Base-by-base conservation (phyloP, 2,329 filamentous ascomycete genomes). In the Apiospora sp. region DNA sequence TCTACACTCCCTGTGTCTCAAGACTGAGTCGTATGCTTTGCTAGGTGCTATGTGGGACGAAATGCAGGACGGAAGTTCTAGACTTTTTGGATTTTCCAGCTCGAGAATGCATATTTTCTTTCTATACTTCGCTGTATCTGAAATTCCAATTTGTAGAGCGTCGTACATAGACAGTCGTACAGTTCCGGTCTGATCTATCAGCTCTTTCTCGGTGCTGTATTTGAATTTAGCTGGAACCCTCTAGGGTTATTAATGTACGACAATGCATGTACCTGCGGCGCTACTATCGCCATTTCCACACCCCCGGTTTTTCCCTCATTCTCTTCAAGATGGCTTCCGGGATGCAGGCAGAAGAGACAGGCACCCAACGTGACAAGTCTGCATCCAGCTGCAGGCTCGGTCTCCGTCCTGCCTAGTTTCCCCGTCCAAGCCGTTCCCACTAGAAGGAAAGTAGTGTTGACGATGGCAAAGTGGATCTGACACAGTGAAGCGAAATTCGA, bases 401-500 rank as follows among this genome's bases (percentile, higher is more conserved):
- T 6, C 58, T 64, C 58, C 58, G 58, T 64, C 19, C 13, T 41
- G 7, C 58, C 58, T 64, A 64, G 58, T 64, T 64, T n/a, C 58
- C 34, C 58, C 58, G 58, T 64, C 19, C 58, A 41, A 41, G 58
- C 58, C 58, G 58, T 64, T 64, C 58, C 58, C 58, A 64, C 58
- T 41, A 64, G 58, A 22, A n/a, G 19, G 58, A 64, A 64, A 41
- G 58, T 37, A 34, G 19, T 64, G 58, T 64, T 41, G n/a, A 24
- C n/a, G 30, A n/a, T 41, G 58, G 34, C 30, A 2, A 64, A 64
- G 58, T 64, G 34, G 58, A 64, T 41, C 41, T n/a, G 30, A 2
- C 27, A 61, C 54, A 64, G 58, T 41, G 34, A 64, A 64, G 58
- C 58, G 58, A 37, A 64, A 64, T 64, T 37, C 34, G 4, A n/a